These are phyloP conservation scores for Citrullus colocynthis DNA, from an alignment of 306 rosid genomes.

Conservation along the genomic window DNA sequence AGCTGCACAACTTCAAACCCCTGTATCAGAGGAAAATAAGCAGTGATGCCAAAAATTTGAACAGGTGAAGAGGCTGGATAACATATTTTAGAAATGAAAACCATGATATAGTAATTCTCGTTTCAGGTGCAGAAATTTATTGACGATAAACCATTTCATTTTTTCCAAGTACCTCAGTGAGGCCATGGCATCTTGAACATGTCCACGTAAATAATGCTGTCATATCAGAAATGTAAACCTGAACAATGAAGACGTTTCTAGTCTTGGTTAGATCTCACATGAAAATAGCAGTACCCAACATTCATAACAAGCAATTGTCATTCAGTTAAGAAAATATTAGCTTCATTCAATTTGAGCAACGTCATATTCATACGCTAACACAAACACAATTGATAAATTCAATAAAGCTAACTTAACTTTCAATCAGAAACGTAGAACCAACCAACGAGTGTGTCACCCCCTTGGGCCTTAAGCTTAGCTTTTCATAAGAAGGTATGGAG, in stretches of 20 bases:
- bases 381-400: neutral
- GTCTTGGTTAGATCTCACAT: neutral
- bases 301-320: neutral
- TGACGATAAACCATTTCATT: neutral
- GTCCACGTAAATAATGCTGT: slow-evolving; percentile 82
- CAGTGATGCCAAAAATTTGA: slow-evolving; percentile 1
- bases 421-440: neutral
- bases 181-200: slow-evolving; percentile 53
- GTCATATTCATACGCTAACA: neutral
- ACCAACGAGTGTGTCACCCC: neutral
- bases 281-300: neutral
- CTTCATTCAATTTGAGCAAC: neutral
- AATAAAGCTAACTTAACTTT: neutral
- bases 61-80: neutral
- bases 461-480: neutral
- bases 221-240: slow-evolving; percentile 83
- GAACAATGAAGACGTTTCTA: neutral
- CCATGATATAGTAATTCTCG: neutral
- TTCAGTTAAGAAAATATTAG: neutral
- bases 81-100: neutral
- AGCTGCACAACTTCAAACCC: slow-evolving; percentile 85
- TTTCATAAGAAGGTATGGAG: neutral
- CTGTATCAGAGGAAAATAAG: slow-evolving; percentile 34
- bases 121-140: neutral
- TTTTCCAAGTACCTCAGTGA: slow-evolving; percentile 53